phyloP scores from a whole-genome alignment of 345 rosid species.

The Eutrema heterophyllum region DNA sequence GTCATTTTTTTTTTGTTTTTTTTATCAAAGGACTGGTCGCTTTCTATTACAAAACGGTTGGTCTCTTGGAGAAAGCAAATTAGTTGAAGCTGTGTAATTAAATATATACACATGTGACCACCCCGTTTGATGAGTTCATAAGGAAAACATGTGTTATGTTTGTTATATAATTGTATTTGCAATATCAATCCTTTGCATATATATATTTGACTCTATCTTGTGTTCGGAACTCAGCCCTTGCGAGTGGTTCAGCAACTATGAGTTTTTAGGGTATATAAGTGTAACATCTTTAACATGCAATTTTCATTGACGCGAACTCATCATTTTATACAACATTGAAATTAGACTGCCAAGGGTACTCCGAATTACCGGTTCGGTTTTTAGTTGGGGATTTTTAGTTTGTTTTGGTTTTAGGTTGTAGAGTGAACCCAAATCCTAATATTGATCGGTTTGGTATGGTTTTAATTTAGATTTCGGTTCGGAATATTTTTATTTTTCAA shows the following conservation, averaged over 20 bases:
- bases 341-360: neutral
- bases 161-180: slow-evolving; percentile 21
- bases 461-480: neutral
- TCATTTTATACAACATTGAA: neutral
- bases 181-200: neutral
- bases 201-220: neutral
- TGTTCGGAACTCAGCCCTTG: neutral
- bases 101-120: slow-evolving; percentile 13
- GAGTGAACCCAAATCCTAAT: neutral
- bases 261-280: neutral
- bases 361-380: neutral
- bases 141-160: slow-evolving; percentile 4
- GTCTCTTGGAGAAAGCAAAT: slow-evolving; percentile 30
- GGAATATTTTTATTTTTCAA: no score
- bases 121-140: slow-evolving; percentile 19
- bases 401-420: neutral
- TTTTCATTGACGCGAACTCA: neutral
- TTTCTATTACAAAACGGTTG: slow-evolving; percentile 20
- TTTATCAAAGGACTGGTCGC: slow-evolving; percentile 20
- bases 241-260: neutral
- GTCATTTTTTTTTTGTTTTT: neutral
- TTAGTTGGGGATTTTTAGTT: neutral
- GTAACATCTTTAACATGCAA: neutral
- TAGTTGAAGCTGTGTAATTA: slow-evolving; percentile 12
- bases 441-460: neutral